These are phyloP conservation scores for Moricandia moricandioides DNA, from an alignment of 345 rosid genomes.

Conservation along the genomic window DNA sequence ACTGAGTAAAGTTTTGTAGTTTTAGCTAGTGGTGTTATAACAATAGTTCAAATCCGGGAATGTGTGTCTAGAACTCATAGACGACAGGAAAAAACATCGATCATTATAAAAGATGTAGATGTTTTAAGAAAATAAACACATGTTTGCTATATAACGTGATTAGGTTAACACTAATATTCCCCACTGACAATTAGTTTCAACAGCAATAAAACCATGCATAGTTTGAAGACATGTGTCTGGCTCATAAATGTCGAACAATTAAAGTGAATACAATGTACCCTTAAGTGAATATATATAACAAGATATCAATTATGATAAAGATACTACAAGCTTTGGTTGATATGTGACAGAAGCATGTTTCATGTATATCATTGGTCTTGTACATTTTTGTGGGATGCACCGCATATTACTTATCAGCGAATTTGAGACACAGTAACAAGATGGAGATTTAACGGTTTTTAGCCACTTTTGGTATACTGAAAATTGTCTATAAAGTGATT, in stretches of 20 bases:
- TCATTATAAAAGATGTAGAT: slow-evolving; percentile 5
- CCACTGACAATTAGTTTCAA: slow-evolving; percentile 26
- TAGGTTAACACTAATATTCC: slow-evolving; percentile 34
- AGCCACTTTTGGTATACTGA: slow-evolving; percentile 27
- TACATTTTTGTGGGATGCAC: slow-evolving; percentile 10
- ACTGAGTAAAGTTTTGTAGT: not conserved
- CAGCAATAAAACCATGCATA: slow-evolving; percentile 17
- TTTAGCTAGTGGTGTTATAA: not conserved
- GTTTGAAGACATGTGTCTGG: slow-evolving; percentile 33
- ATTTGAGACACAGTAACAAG: slow-evolving; percentile 12
- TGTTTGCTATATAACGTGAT: slow-evolving; percentile 27
- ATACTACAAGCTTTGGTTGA: slow-evolving; percentile 31
- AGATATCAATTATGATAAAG: slow-evolving; percentile 21
- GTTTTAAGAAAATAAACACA: not conserved
- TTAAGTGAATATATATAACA: slow-evolving; percentile 19
- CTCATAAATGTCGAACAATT: slow-evolving; percentile 26
- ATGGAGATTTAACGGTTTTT: slow-evolving; percentile 26
- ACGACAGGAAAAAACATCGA: not conserved
- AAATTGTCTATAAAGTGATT: not conserved
- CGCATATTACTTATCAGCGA: slow-evolving; percentile 4
- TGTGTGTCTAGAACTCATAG: not conserved
- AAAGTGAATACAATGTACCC: slow-evolving; percentile 23
- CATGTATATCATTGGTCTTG: slow-evolving; percentile 32
- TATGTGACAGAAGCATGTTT: slow-evolving; percentile 32
- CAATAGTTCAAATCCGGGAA: not conserved